These are phyloP conservation scores for Phyllostachys edulis DNA, from an alignment of 176 grass and related monocot species.

Conservation along the genomic window DNA sequence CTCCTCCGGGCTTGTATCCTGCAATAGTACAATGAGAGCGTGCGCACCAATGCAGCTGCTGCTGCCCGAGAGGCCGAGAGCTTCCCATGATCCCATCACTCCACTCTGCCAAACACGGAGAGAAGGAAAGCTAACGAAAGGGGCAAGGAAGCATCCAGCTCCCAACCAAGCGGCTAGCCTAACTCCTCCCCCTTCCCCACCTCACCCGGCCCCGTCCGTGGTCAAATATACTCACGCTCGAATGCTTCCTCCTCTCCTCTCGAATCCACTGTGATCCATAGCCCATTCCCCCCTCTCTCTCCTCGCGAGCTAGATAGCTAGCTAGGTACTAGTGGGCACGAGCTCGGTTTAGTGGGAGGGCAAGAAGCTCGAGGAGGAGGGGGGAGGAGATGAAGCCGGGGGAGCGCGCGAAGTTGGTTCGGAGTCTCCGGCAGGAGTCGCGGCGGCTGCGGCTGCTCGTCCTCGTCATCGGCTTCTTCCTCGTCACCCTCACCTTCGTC, in stretches of 20 bases:
- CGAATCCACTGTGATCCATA: slow-evolving; percentile 3
- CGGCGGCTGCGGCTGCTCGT: slow-evolving; percentile 51
- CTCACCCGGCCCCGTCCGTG: background rate
- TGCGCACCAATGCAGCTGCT: background rate
- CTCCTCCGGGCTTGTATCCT: too few species aligned
- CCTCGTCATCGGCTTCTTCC: slow-evolving; percentile 72
- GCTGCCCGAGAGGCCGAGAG: too few species aligned
- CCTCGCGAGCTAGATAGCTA: background rate
- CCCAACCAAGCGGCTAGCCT: background rate
- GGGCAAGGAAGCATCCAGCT: background rate
- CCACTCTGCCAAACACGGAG: background rate
- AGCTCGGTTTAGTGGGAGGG: background rate
- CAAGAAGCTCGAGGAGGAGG: background rate
- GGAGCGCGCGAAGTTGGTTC: slow-evolving; percentile 68
- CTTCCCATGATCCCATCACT: background rate
- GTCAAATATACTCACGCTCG: background rate
- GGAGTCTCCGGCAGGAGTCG: slow-evolving; percentile 59
- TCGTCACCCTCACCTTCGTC: slow-evolving; percentile 71
- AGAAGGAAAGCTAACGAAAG: background rate
- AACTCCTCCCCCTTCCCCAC: background rate
- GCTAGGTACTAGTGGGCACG: background rate
- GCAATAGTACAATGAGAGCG: background rate
- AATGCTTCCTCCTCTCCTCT: background rate
- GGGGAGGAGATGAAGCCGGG: slow-evolving; percentile 53
- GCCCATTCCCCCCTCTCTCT: background rate